These are phyloP conservation scores for Paramecium sonneborni DNA, from an alignment of 73 alveolate genomes.

Conservation along the genomic window DNA sequence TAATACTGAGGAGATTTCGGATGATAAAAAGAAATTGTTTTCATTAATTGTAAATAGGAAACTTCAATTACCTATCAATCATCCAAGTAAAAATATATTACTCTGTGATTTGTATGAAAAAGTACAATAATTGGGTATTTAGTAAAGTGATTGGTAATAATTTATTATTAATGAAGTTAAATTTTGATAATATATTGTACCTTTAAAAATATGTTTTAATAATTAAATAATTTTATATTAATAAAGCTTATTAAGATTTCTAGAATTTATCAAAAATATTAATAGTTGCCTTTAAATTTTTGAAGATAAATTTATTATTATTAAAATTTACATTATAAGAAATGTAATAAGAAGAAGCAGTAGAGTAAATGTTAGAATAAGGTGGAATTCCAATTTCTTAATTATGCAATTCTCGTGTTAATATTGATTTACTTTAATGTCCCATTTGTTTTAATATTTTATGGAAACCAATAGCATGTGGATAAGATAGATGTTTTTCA, in stretches of 20 bases:
- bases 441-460: conserved; percentile 41
- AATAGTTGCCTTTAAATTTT: too few relatives aligned
- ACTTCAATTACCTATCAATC: neutral
- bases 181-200: neutral
- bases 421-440: conserved; percentile 15
- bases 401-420: neutral
- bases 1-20: neutral
- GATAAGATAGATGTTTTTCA: conserved; percentile 44
- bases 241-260: too few relatives aligned
- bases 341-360: neutral
- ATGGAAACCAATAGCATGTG: conserved; percentile 59
- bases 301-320: too few relatives aligned
- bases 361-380: neutral
- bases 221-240: too few relatives aligned
- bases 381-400: conserved; percentile 34
- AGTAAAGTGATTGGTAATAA: neutral
- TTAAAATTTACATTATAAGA: neutral
- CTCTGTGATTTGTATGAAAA: neutral
- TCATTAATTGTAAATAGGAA: neutral
- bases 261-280: too few relatives aligned
- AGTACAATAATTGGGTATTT: neutral
- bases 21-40: neutral
- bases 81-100: neutral
- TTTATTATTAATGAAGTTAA: neutral
- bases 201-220: too few relatives aligned